Conservation (phyloP, 169 alveolate species). For the Toxoplasma gondii region DNA sequence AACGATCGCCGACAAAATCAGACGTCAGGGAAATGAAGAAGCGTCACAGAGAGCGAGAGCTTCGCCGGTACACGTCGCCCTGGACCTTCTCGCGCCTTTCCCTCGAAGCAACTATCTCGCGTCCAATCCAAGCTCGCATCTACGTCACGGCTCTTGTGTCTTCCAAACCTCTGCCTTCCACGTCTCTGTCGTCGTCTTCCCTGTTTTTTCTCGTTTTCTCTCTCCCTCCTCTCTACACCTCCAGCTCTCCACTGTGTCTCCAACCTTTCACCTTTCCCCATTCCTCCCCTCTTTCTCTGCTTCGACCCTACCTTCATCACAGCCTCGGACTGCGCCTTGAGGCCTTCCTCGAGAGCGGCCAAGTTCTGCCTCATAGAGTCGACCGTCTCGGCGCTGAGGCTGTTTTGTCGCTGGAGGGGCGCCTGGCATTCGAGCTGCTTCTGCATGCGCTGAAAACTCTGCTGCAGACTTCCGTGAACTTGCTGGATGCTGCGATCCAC, state of each 20-base stretch:
- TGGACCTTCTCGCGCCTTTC: too few relatives aligned
- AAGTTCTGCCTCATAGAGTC: not conserved
- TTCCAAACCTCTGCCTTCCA: too few relatives aligned
- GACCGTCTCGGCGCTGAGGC: not conserved
- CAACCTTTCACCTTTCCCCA: too few relatives aligned
- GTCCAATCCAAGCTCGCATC: too few relatives aligned
- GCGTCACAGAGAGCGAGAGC: too few relatives aligned
- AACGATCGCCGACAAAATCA: not conserved
- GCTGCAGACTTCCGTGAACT: not conserved
- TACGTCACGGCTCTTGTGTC: too few relatives aligned
- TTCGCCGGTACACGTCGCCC: not conserved
- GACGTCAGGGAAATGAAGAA: not conserved
- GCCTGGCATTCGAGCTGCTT: not conserved
- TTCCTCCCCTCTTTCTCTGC: not conserved
- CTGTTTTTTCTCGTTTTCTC: too few relatives aligned
- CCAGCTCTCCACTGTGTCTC: too few relatives aligned
- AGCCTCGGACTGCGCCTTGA: not conserved
- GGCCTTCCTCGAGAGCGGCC: not conserved
- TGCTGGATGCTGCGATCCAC: conserved; percentile 11
- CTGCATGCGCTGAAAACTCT: not conserved
- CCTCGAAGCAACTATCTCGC: too few relatives aligned
- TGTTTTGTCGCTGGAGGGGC: not conserved
- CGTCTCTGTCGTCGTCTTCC: too few relatives aligned
- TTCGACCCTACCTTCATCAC: not conserved
- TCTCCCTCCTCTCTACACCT: too few relatives aligned